Base-by-base conservation (phyloP, 1,284 basidiomycete genomes). In the Hortiboletus rubellus region DNA sequence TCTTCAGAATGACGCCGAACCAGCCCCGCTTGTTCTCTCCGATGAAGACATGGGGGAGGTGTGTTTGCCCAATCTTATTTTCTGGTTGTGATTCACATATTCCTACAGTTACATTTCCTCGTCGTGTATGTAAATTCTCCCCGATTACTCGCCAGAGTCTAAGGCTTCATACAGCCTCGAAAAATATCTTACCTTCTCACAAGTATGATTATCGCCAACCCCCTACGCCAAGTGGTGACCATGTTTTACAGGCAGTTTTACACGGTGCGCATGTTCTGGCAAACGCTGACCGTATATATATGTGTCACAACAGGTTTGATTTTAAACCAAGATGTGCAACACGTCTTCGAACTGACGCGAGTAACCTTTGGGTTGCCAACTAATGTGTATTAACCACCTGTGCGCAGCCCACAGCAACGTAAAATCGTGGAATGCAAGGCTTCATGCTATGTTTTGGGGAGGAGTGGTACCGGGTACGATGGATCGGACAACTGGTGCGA, bases 381-480 rank as follows among this genome's bases (percentile, higher is more conserved):
- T 38, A 10, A 3, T n/a, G 18, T 15, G 7, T 10, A 33, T 11
- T 57, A 17, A 62, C 7, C 5, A 36, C 22, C 7, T 3, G 1
- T 34, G 3, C 15, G 3, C 53, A 89, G 87, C 0, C 71, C 79
- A 0, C 73, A 79, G 34, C 87, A 91, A 63, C 81, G 78, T 63
- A 74, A 70, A 47, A 87, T 91, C 31, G 81, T 88, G 11, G 81
- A 88, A 45, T 78, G 88, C 63, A 70, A 72, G 0, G 71, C 75
- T 1, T 88, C 87, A 0, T 87, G 85, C 57, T 88, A 84, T 66
- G 87, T 90, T 17, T 64, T 89, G 3, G 88, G 87, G 0, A 76
- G 88, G 38, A 89, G 87, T 62, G 88, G 88, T 3, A 90, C 87
- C 0, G 86, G 87, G 86, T 87, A 67, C n/a, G 74, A 52, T 24